Evolutionary conservation across 305 asterid genomes (phyloP), one percentile per base, ranked within the genome.

Genomic region (Solanum hybrid): DNA sequence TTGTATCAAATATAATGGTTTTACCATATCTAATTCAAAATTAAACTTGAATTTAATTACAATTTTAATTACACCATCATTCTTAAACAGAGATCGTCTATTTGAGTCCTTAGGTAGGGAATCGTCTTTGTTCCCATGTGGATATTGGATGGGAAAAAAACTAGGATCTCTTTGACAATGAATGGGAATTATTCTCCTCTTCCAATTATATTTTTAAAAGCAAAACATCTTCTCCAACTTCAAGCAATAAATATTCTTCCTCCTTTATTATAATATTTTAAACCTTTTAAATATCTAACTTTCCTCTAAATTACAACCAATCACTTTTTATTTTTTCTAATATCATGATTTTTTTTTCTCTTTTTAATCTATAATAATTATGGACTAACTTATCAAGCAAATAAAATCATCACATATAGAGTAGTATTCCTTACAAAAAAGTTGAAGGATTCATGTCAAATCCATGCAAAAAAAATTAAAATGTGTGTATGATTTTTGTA

Each of bases 81-180:
- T 60, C 1, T 60, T 60, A 19, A 19, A 3, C 2, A 0, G 26
- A 60, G 11, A 3, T 60, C 11, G 2, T 7, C 5, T 2, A 0
- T 19, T 60, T 19, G 11, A 60, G 5, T 60, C 10, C 10, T 45
- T 45, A 14, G 3, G 2, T 51, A 51, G n/a, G 4, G 0, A 51
- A 51, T 45, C 22, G 7, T 14, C 60, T 45, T 45, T 45, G 22
- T 45, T 56, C 24, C 24, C 1, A 56, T 56, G 24, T 56, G 69
- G 24, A 1, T 56, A 56, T 3, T 19, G 26, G 24, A 56, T 56
- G 69, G 69, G 0, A 7, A 7, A 56, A 17, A 56, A 17, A 56
- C 69, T 56, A 56, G 26, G 69, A 56, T 56, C 69, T 19, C 69
- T 56, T 56, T 56, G 4, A 56, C 69, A 19, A 60, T 60, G 26